Percentiles rank a stretch among this genome's conserved stretches.
Evolutionary conservation across 106 monocot genomes (phyloP).

Genomic region (Allium sativum): DNA sequence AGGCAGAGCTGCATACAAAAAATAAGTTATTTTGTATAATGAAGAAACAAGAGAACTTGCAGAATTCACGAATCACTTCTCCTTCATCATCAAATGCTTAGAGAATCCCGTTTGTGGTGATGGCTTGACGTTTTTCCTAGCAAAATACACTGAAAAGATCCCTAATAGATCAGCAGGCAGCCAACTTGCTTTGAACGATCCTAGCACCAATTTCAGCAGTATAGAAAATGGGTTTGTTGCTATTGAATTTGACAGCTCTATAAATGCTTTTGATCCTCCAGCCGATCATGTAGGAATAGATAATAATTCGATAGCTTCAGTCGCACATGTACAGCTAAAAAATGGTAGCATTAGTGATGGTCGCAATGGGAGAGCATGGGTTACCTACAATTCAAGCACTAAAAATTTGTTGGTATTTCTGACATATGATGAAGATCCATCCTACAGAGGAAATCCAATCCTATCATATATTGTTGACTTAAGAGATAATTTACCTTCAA

Average conservation of each 20-base stretch:
- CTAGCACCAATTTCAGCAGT: no score
- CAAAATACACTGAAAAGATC: no score
- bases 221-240: no score
- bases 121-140: no score
- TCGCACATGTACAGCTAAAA: background rate
- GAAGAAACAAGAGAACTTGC: no score
- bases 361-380: background rate
- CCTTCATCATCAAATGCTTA: no score
- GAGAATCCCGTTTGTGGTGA: no score
- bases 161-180: no score
- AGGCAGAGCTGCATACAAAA: no score
- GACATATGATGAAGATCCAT: background rate
- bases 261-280: slow-evolving; percentile 6
- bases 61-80: no score
- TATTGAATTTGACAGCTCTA: slow-evolving; percentile 13
- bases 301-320: slow-evolving; percentile 16
- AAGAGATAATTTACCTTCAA: slow-evolving; percentile 2
- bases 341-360: background rate
- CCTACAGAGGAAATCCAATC: background rate
- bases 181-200: no score
- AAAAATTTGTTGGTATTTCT: slow-evolving; percentile 1
- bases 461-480: slow-evolving; percentile 7
- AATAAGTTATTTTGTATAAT: no score
- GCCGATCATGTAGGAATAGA: slow-evolving; percentile 24
- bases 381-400: slow-evolving; percentile 9